These are phyloP conservation scores for Wickerhamiella azyma DNA, from an alignment of 805 yeast species.

Conservation along the genomic window DNA sequence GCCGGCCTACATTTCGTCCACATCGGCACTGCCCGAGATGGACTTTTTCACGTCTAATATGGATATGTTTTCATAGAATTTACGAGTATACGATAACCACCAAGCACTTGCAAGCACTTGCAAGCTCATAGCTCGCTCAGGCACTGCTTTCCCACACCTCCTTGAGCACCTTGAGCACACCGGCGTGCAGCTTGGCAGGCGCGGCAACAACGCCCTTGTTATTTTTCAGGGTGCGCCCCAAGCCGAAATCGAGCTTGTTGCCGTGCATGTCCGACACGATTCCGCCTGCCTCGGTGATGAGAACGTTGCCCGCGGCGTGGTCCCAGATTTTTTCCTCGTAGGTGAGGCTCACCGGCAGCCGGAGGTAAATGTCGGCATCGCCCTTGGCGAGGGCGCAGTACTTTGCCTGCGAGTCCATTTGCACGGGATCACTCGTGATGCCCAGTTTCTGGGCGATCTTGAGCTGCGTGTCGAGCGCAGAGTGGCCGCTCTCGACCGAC, in stretches of 20 bases:
- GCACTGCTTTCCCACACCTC: conserved; percentile 14
- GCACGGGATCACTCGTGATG: conserved; percentile 46
- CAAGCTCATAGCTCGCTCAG: too few relatives aligned
- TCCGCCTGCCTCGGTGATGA: conserved; percentile 87
- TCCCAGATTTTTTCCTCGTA: conserved; percentile 97
- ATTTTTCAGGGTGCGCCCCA: conserved; percentile 56
- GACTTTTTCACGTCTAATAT: conserved; percentile 16
- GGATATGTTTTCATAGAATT: conserved; percentile 12
- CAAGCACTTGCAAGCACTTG: too few relatives aligned
- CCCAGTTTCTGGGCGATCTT: conserved; percentile 51
- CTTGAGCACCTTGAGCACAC: conserved; percentile 38
- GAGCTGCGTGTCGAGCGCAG: conserved; percentile 77
- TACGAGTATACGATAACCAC: too few relatives aligned
- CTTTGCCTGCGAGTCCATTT: conserved; percentile 92
- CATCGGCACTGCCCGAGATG: conserved; percentile 12
- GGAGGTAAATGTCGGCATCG: conserved; percentile 79
- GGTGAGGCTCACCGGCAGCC: conserved; percentile 63
- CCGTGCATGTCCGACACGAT: conserved; percentile 76
- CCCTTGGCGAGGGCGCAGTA: conserved; percentile 87
- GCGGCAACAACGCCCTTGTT: conserved; percentile 95
- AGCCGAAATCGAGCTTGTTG: conserved; percentile 59
- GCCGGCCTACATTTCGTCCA: conserved; percentile 12
- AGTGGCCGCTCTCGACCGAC: conserved; percentile 91
- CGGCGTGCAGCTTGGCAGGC: conserved; percentile 33
- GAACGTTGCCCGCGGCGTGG: conserved; percentile 89